These are phyloP conservation scores for Prunus campanulata DNA, from an alignment of 306 rosid genomes.

Conservation along the genomic window DNA sequence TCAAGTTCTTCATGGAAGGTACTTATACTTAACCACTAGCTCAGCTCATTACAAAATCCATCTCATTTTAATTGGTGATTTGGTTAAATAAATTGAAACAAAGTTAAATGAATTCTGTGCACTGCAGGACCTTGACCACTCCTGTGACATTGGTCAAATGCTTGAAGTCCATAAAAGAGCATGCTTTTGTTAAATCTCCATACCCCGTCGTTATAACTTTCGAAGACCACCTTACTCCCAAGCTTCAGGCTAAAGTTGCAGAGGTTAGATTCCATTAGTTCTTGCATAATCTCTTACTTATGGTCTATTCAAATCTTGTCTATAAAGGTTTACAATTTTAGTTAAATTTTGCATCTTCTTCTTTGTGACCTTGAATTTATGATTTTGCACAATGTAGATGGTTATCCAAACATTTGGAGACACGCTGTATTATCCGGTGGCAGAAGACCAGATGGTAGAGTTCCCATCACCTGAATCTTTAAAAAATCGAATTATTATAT, in stretches of 20 bases:
- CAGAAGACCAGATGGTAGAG: slow-evolving; percentile 44
- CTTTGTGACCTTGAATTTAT: slow-evolving; percentile 9
- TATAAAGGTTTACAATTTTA: background rate
- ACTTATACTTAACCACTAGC: background rate
- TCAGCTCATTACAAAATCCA: background rate
- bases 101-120: slow-evolving; percentile 4
- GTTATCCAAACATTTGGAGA: slow-evolving; percentile 66
- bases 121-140: slow-evolving; percentile 75
- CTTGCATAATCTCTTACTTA: no score
- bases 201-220: slow-evolving; percentile 85
- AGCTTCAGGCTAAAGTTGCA: slow-evolving; percentile 84
- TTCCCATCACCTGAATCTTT: slow-evolving; percentile 85
- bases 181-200: slow-evolving; percentile 76
- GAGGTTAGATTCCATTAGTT: slow-evolving; percentile 45
- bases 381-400: slow-evolving; percentile 48
- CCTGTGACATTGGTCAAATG: slow-evolving; percentile 79
- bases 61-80: background rate
- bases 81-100: background rate
- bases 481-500: slow-evolving; percentile 63
- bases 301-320: background rate
- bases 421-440: slow-evolving; percentile 56
- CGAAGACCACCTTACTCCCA: slow-evolving; percentile 83
- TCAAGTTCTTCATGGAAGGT: slow-evolving; percentile 90
- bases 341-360: background rate
- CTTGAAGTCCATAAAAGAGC: slow-evolving; percentile 75